Evolutionary conservation across 2,329 filamentous ascomycete species (phyloP).

Genomic region (Pseudogymnoascus sp.): DNA sequence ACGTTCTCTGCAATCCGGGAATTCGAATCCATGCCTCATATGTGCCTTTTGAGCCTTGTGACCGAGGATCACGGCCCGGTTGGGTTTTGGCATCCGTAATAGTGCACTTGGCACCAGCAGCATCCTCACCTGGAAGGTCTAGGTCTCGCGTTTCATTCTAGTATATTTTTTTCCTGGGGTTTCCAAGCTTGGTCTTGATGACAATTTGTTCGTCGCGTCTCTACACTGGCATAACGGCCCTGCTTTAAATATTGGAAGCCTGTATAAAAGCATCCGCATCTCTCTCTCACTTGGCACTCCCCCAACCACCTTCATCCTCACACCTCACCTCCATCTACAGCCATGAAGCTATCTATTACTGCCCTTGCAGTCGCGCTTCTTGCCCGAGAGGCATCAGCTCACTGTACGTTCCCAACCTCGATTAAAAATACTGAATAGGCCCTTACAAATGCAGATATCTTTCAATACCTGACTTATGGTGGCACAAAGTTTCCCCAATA

Average conservation of each 20-base stretch:
- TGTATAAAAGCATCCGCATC: not conserved
- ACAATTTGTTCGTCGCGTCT: not conserved
- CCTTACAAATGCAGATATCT: slow-evolving; percentile 5
- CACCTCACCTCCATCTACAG: not conserved
- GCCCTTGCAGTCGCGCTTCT: not conserved
- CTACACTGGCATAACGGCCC: not conserved
- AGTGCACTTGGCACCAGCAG: not conserved
- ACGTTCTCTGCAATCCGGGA: not conserved
- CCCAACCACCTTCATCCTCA: not conserved
- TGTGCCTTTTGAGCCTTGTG: not conserved
- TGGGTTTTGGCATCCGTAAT: not conserved
- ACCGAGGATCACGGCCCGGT: slow-evolving; percentile 5
- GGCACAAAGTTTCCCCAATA: slow-evolving; percentile 11
- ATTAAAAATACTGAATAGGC: not conserved
- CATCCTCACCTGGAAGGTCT: not conserved
- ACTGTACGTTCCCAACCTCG: not conserved
- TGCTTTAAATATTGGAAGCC: not conserved
- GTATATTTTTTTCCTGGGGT: not conserved
- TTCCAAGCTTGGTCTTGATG: not conserved
- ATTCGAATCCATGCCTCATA: not conserved
- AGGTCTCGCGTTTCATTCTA: not conserved
- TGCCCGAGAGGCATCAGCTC: slow-evolving; percentile 2
- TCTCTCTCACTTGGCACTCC: not conserved
- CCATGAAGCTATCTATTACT: not conserved
- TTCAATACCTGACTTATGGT: slow-evolving; percentile 10